Evolutionary conservation across 352 stramenopile species (phyloP), one percentile per base, ranked within the genome.

Genomic region (Aphanomyces cochlioides): DNA sequence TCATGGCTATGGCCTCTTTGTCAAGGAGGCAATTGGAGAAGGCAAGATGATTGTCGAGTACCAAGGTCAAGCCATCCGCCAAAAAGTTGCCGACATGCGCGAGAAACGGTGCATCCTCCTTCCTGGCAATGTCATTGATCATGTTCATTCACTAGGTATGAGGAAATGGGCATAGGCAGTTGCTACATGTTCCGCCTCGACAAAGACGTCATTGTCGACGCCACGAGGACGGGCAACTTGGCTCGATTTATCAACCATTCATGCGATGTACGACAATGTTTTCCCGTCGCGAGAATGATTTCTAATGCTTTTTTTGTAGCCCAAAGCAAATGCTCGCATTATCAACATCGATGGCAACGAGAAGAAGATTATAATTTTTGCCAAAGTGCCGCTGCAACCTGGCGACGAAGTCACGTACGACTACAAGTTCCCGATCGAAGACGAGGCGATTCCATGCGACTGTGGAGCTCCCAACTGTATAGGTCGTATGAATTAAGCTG

Each of bases 161-260:
- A 98, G 72, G 89, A 92, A 47, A 88, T 88, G 72, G 93, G 92
- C 12, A 88, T 98, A 56, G 96, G 96, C 40, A 96, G 86, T 59
- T 98, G 97, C 80, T 99, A 99, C 80, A 98, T 99, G 89, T 99
- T 99, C 79, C 89, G 94, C n/a, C 67, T 98, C 38, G 93, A 98
- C 73, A 83, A 95, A 56, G 81, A 91, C n/a, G 88, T 84, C 13
- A 98, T 98, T 72, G 96, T 98, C 38, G 95, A 98, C 66, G 94
- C 95, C 1, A 98, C 95, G 13, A 87, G 83, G 10, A 93, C 85
- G 58, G 95, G 95, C 12, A 97, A 96, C 60, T 82, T 98, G 65
- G 94, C 92, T n/a, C 85, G 94, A 1, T 98, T 98, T 67, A 98
- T 98, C 80, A 98, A 98, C 77, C 95, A 98, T 73, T 97, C 88